Base-by-base conservation (phyloP, 371 early-diverging fungal species). In the Neoconidiobolus thromboides region DNA sequence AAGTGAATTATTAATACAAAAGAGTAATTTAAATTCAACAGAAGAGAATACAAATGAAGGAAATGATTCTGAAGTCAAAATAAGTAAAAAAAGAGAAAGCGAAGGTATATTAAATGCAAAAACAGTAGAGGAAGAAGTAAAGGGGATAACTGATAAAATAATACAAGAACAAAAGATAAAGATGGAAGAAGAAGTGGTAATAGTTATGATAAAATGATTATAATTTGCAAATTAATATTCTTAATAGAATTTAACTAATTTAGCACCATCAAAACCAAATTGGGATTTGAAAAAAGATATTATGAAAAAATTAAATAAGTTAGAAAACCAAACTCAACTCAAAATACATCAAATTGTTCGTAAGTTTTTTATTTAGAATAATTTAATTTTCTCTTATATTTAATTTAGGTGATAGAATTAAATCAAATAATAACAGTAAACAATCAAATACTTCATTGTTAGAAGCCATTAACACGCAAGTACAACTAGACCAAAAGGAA, bases 221-320 rank as follows among this genome's bases (percentile, higher is more conserved):
- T 41, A 62, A n/a, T 54, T 49, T 43, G 2, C 36, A 43, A 15
- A 26, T 2, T 2, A 14, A n/a, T 44, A 52, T 59, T 51, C 48
- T 42, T 55, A 55, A 54, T 67, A 85, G 81, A 89, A 89, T 67
- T 73, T 91, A 1, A 74, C 76, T 54, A 79, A 85, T 43, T 66
- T 92, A 40, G 87, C 87, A 26, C 91, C 93, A 4, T 81, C 78
- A 64, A 86, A 83, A 54, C 82, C 91, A 1, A 89, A 92, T 65
- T 89, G 87, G 87, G 93, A 92, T 63, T 68, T 92, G 61, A 88
- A 87, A 64, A 74, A 87, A 39, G 91, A 90, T 66, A 74, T 92
- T 26, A 82, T 87, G 63, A 80, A 77, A 52, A 84, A 81, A 65
- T 59, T 88, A 50, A 76, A 75, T n/a, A 77, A 70, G 58, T 68